Conservation (phyloP, 73 alveolate genomes). For the Diophrys sp. region DNA sequence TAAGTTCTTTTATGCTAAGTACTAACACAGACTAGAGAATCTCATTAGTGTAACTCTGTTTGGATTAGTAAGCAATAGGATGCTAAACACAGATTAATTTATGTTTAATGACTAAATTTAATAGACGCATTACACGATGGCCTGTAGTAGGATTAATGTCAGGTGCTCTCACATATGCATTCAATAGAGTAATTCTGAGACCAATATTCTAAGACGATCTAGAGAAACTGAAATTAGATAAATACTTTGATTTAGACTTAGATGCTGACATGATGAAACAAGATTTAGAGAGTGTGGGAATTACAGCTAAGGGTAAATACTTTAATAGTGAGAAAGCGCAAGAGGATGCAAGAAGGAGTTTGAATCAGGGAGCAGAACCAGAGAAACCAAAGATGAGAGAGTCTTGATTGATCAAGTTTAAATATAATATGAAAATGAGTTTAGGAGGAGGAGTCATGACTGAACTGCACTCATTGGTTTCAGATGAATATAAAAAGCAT, state of each 20-base stretch:
- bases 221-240: conserved; percentile 22
- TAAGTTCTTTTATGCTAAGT: conserved; percentile 24
- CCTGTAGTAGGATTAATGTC: conserved; percentile 22
- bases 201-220: conserved; percentile 26
- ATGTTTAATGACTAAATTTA: no score
- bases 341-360: conserved; percentile 1
- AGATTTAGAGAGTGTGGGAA: conserved; percentile 32
- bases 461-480: no score
- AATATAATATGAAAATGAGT: no score
- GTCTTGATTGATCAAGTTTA: no score
- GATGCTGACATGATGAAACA: conserved; percentile 50
- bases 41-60: conserved; percentile 14
- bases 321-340: conserved; percentile 25
- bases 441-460: no score
- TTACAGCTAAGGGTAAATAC: conserved; percentile 39
- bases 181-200: conserved; percentile 29
- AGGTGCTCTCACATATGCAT: conserved; percentile 19
- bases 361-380: no score
- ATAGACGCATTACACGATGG: conserved; percentile 16
- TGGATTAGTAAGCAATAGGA: conserved; percentile 21
- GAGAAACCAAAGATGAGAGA: no score
- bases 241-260: conserved; percentile 34
- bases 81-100: no score
- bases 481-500: no score
- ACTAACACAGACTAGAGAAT: conserved; percentile 32